A percentile compares a stretch with the other conserved stretches of the same genome.
These are phyloP conservation scores for Rhizoclosmatium globosum DNA, from an alignment of 192 early-diverging fungal species.

Conservation along the genomic window DNA sequence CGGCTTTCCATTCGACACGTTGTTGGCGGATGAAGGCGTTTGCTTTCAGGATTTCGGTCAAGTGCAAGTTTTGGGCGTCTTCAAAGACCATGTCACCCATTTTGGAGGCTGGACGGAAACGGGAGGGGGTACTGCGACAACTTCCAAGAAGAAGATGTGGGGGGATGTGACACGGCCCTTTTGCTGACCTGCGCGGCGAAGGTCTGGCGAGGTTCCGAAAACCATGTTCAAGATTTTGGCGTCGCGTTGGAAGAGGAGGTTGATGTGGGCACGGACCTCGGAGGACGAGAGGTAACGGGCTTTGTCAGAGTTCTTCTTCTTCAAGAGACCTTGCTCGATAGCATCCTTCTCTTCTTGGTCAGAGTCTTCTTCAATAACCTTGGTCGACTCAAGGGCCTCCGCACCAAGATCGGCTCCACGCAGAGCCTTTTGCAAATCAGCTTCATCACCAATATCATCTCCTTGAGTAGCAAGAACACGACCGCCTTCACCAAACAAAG, in stretches of 20 bases:
- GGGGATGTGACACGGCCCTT: conserved; percentile 54
- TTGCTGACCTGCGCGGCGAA: conserved; percentile 27
- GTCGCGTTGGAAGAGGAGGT: conserved; percentile 82
- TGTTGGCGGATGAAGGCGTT: conserved; percentile 65
- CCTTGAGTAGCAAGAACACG: not conserved
- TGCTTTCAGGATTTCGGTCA: conserved; percentile 84
- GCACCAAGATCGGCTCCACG: conserved; percentile 28
- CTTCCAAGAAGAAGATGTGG: conserved; percentile 94
- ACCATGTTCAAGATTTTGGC: conserved; percentile 76
- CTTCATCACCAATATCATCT: conserved; percentile 23
- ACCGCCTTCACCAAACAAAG: conserved; percentile 34
- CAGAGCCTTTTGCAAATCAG: conserved; percentile 19
- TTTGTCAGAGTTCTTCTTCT: conserved; percentile 32
- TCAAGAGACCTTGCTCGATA: not conserved
- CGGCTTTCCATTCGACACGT: conserved; percentile 25
- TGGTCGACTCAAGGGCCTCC: conserved; percentile 34
- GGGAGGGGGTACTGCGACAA: conserved; percentile 87
- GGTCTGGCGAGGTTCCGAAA: conserved; percentile 65
- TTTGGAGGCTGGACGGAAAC: conserved; percentile 92
- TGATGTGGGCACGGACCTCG: conserved; percentile 81
- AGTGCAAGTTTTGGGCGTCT: conserved; percentile 93
- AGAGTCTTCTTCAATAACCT: conserved; percentile 13
- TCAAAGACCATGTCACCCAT: conserved; percentile 91
- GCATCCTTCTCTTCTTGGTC: conserved; percentile 40
- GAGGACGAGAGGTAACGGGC: conserved; percentile 69